These are phyloP conservation scores for Entomortierella lignicola DNA, from an alignment of 192 early-diverging fungal species.

Conservation along the genomic window DNA sequence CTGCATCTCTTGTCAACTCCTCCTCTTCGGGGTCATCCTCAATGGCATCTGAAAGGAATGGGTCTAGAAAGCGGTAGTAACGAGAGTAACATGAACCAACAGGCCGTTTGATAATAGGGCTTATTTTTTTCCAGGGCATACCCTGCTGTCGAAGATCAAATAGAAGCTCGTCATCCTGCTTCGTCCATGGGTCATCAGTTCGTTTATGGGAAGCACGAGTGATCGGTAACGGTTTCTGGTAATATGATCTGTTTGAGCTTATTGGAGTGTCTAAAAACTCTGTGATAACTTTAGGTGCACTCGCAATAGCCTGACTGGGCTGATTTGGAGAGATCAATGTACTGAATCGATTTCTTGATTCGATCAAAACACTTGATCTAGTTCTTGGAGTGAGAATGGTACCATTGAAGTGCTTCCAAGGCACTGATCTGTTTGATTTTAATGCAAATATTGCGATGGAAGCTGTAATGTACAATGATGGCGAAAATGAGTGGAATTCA, in stretches of 20 bases:
- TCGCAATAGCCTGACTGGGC: not conserved
- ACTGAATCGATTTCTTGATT: not conserved
- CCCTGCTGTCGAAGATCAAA: slow-evolving; percentile 34
- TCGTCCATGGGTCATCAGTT: slow-evolving; percentile 13
- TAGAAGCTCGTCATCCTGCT: slow-evolving; percentile 15
- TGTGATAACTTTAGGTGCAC: not conserved
- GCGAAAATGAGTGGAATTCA: slow-evolving; percentile 8
- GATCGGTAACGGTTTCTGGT: not conserved
- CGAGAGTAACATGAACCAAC: slow-evolving; percentile 28
- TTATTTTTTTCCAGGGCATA: slow-evolving; percentile 21
- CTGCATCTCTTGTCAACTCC: not conserved
- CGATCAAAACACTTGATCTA: not conserved
- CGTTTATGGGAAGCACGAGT: not conserved
- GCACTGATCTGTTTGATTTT: not conserved
- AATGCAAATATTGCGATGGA: slow-evolving; percentile 2
- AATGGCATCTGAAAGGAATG: slow-evolving; percentile 35
- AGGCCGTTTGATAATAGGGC: slow-evolving; percentile 1
- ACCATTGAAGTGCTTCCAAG: not conserved
- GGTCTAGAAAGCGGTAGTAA: slow-evolving; percentile 44
- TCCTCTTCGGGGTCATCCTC: slow-evolving; percentile 13
- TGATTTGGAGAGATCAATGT: not conserved
- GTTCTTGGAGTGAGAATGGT: slow-evolving; percentile 3
- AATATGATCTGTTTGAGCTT: not conserved
- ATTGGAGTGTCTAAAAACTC: not conserved
- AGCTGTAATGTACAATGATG: slow-evolving; percentile 16